Percentiles rank a stretch among this genome's conserved stretches.
Evolutionary conservation across 2,329 filamentous ascomycete genomes (phyloP).

Genomic region (Thielaviopsis euricoi): DNA sequence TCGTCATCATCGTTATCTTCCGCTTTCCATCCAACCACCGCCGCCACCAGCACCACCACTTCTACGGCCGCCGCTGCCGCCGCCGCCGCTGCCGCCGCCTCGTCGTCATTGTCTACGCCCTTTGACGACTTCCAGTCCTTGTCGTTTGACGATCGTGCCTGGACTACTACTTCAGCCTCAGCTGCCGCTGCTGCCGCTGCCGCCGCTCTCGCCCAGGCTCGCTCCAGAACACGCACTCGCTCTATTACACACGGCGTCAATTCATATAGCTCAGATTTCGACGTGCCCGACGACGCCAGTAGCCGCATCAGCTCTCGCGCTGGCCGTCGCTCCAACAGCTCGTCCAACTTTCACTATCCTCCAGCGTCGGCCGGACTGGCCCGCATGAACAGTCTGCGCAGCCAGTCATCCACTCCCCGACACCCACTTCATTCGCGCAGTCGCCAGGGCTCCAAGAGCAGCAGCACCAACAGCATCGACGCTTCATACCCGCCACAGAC

Average conservation of each 20-base stretch:
- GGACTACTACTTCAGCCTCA: conserved; percentile 10
- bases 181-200: conserved; percentile 2
- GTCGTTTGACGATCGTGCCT: conserved; percentile 12
- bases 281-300: conserved; percentile 37
- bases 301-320: conserved; percentile 35
- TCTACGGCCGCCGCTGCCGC: background rate
- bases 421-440: conserved; percentile 35
- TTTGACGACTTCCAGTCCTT: background rate
- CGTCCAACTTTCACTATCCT: conserved; percentile 45
- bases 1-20: background rate
- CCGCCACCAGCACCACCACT: conserved; percentile 14
- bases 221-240: conserved; percentile 14
- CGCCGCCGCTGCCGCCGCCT: conserved; percentile 14
- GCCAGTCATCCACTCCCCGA: conserved; percentile 24
- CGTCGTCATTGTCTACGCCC: conserved; percentile 11
- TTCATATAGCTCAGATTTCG: conserved; percentile 46
- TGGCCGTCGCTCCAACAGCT: conserved; percentile 63
- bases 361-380: conserved; percentile 27
- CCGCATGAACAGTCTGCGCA: conserved; percentile 47
- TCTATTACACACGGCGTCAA: conserved; percentile 25
- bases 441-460: conserved; percentile 55
- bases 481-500: conserved; percentile 32
- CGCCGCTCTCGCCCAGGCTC: conserved; percentile 6
- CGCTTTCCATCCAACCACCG: conserved; percentile 28
- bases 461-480: conserved; percentile 53